Evolutionary conservation across 1,284 basidiomycete genomes (phyloP), one percentile per base, ranked within the genome.

Genomic region (Cutaneotrichosporon spelunceum): DNA sequence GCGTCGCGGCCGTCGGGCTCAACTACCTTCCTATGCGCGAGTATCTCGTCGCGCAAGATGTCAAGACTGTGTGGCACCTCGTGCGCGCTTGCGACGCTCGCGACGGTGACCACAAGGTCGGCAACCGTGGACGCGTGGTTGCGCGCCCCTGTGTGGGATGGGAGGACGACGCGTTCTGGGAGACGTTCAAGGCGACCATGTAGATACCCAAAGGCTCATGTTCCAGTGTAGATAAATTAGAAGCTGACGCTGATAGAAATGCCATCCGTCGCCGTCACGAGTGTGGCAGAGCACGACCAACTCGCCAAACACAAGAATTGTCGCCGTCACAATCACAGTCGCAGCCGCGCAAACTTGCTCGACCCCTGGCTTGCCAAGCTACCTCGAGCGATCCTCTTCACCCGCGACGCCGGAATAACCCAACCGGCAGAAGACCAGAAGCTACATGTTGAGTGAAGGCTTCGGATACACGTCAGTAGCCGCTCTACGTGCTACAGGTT

Each of bases 1-100:
- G 93, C 0, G 88, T 91, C 1, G 84, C 87, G 42, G 87, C 87
- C 19, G 93, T 99, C 48, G 95, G 91, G 0, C 81, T 93, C 57
- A 93, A 97, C 77, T 99, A 96, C 71, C 68, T 80, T 57, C 82
- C 84, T 16, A 76, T 90, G 67, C 81, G 82, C 48, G 80, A 83
- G 7, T 98, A 98, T 75, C 81, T 94, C n/a, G 75, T 81, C 58
- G 75, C 78, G 2, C 73, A 85, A 24, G 84, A 83, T 2, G 83
- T 97, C 10, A 67, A 80, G 7, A 84, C 88, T 59, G 72, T 97
- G 0, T 96, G 90, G 88, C 85, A 84, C 72, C 78, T 86, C 11
- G 78, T 71, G 1, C 63, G 66, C 4, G 24, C 54, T 3, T 11
- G 49, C 4, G 19, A 61, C 6, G n/a, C 61, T 53, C 47, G 50